Percentiles rank a stretch among this genome's conserved stretches.
Evolutionary conservation across 192 early-diverging fungal genomes (phyloP).

Genomic region (Kappamyces sp.): DNA sequence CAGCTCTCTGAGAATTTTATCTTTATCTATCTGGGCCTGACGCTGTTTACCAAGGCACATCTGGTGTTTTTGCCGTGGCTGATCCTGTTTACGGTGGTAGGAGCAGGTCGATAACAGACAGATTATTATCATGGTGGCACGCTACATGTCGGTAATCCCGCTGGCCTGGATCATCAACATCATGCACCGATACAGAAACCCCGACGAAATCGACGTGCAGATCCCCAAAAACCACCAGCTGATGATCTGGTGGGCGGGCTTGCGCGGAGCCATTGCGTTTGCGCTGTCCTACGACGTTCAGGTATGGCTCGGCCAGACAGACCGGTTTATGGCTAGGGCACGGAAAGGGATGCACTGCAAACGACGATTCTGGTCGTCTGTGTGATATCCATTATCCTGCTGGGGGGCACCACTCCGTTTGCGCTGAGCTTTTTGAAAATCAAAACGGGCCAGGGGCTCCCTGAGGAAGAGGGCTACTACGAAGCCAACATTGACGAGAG

Average conservation of each 20-base stretch:
- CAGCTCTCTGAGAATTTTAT: slow-evolving; percentile 95
- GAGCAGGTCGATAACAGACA: slow-evolving; percentile 16
- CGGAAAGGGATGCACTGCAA: slow-evolving; percentile 67
- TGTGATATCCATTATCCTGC: slow-evolving; percentile 80
- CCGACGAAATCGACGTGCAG: slow-evolving; percentile 5
- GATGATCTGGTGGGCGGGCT: slow-evolving; percentile 94
- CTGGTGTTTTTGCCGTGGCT: slow-evolving; percentile 24
- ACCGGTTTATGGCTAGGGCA: neutral
- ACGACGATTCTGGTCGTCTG: slow-evolving; percentile 91
- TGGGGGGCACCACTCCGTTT: slow-evolving; percentile 84
- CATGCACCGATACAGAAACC: slow-evolving; percentile 45
- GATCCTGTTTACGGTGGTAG: slow-evolving; percentile 38
- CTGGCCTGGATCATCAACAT: slow-evolving; percentile 76
- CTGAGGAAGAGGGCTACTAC: slow-evolving; percentile 28
- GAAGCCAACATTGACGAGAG: neutral
- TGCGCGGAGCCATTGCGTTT: slow-evolving; percentile 95
- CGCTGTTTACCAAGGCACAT: slow-evolving; percentile 78
- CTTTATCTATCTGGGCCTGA: slow-evolving; percentile 93
- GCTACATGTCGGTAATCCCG: slow-evolving; percentile 83
- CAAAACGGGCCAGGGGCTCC: slow-evolving; percentile 58
- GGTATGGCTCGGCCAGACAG: too few species aligned
- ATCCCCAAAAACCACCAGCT: slow-evolving; percentile 66
- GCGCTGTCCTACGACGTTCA: slow-evolving; percentile 79
- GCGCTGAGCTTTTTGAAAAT: slow-evolving; percentile 76
- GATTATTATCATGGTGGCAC: slow-evolving; percentile 77